These are phyloP conservation scores for Cenchrus fungigraminus DNA, from an alignment of 176 grass and related monocot genomes.

Conservation along the genomic window DNA sequence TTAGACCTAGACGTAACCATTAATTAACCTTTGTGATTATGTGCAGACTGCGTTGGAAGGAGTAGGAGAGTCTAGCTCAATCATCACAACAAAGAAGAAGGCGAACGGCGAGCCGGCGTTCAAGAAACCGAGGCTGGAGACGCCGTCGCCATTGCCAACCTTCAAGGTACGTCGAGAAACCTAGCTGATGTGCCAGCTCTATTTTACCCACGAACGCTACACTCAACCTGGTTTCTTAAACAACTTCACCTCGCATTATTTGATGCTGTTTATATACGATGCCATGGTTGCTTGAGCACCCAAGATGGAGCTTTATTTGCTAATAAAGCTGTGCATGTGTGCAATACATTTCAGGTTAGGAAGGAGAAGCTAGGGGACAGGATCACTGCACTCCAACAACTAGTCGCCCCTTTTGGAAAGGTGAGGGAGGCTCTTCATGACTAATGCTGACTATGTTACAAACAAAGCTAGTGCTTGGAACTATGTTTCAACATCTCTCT, in stretches of 20 bases:
- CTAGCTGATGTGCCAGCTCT: not conserved
- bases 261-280: not conserved
- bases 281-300: not conserved
- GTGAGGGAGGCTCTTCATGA: conserved; percentile 70
- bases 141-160: conserved; percentile 67
- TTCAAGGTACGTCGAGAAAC: conserved; percentile 60
- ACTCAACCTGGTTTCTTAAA: conserved; percentile 2
- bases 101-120: conserved; percentile 28
- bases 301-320: not conserved
- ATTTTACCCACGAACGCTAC: conserved; percentile 4
- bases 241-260: conserved; percentile 29
- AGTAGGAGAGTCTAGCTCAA: conserved; percentile 48
- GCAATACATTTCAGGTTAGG: conserved; percentile 80
- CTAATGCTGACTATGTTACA: conserved; percentile 48
- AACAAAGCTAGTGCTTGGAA: conserved; percentile 42
- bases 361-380: conserved; percentile 99
- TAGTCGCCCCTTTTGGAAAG: conserved; percentile 99
- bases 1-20: not conserved
- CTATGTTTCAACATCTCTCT: conserved; percentile 47
- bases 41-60: conserved; percentile 41
- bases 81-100: conserved; percentile 57
- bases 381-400: conserved; percentile 95
- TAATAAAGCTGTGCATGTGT: conserved; percentile 32
- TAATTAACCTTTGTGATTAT: conserved; percentile 24
- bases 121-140: conserved; percentile 60